A percentile compares a stretch with the other conserved stretches of the same genome.
phyloP scores from a whole-genome alignment of 2,329 filamentous ascomycete species.

The Fusarium buxicola region DNA sequence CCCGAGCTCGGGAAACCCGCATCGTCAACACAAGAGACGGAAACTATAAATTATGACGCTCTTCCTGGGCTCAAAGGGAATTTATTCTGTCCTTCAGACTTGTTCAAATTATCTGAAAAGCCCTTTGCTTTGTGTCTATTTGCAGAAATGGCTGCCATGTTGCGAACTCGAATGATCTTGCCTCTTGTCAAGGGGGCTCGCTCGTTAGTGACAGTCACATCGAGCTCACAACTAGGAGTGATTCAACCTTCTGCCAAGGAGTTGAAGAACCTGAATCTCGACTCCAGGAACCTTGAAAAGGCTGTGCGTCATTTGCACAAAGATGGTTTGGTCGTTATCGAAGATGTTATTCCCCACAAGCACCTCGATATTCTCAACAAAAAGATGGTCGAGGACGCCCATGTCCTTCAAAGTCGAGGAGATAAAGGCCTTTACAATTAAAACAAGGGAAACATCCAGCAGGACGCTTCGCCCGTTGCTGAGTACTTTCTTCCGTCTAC shows the following conservation, averaged over 20 bases:
- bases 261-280: conserved; percentile 52
- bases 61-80: not conserved
- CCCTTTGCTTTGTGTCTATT: too few relatives aligned
- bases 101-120: rapidly evolving
- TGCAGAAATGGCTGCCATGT: conserved; percentile 4
- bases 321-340: conserved; percentile 68
- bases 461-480: conserved; percentile 65
- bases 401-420: conserved; percentile 60
- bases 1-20: conserved; percentile 44
- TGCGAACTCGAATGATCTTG: conserved; percentile 18
- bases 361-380: conserved; percentile 66
- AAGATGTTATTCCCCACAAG: conserved; percentile 62
- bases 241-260: conserved; percentile 57
- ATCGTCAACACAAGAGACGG: not conserved
- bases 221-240: conserved; percentile 21
- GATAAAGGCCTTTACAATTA: conserved; percentile 71
- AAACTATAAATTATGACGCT: conserved; percentile 33
- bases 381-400: conserved; percentile 70
- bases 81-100: not conserved
- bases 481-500: conserved; percentile 62
- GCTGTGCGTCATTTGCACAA: conserved; percentile 62
- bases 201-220: conserved; percentile 20
- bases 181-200: conserved; percentile 14
- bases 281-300: conserved; percentile 64
- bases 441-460: conserved; percentile 71